Evolutionary conservation across 2,329 filamentous ascomycete genomes (phyloP).

Genomic region (Dothidotthia symphoricarpi): DNA sequence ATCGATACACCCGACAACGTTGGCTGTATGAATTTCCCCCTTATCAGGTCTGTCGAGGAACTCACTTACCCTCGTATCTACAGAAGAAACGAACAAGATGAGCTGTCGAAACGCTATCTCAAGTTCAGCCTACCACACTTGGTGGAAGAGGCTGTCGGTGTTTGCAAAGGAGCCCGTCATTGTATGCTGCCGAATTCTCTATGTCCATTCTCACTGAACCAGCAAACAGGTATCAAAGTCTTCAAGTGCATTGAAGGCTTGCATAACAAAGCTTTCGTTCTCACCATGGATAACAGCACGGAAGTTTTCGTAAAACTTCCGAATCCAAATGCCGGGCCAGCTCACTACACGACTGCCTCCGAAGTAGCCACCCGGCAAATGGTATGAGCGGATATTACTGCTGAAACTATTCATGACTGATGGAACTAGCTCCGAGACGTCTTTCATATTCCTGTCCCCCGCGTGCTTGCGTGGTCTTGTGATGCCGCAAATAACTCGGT

Average conservation of each 20-base stretch:
- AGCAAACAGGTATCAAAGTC: slow-evolving; percentile 21
- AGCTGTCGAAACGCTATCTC: slow-evolving; percentile 29
- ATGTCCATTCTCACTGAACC: slow-evolving; percentile 2
- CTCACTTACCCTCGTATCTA: slow-evolving; percentile 1
- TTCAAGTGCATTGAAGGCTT: slow-evolving; percentile 27
- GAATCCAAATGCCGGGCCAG: slow-evolving; percentile 18
- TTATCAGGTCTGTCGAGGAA: slow-evolving; percentile 1
- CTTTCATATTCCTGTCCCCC: slow-evolving; percentile 23
- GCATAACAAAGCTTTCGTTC: slow-evolving; percentile 26
- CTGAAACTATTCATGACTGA: slow-evolving; percentile 3
- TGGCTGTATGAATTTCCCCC: slow-evolving; percentile 22
- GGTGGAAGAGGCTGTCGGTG: slow-evolving; percentile 22
- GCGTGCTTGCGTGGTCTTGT: slow-evolving; percentile 22
- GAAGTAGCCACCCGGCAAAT: slow-evolving; percentile 23
- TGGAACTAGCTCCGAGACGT: slow-evolving; percentile 11
- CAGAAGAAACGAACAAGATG: slow-evolving; percentile 30
- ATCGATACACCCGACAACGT: slow-evolving; percentile 22
- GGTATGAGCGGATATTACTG: slow-evolving; percentile 12
- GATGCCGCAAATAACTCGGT: slow-evolving; percentile 14
- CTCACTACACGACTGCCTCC: slow-evolving; percentile 12
- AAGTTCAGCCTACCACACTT: slow-evolving; percentile 31
- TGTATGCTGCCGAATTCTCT: slow-evolving; percentile 18
- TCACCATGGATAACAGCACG: slow-evolving; percentile 23
- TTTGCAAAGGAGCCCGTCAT: slow-evolving; percentile 23
- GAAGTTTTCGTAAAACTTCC: slow-evolving; percentile 17